Base-by-base conservation (phyloP, 192 early-diverging fungal genomes). In the Oehlia diaphana region DNA sequence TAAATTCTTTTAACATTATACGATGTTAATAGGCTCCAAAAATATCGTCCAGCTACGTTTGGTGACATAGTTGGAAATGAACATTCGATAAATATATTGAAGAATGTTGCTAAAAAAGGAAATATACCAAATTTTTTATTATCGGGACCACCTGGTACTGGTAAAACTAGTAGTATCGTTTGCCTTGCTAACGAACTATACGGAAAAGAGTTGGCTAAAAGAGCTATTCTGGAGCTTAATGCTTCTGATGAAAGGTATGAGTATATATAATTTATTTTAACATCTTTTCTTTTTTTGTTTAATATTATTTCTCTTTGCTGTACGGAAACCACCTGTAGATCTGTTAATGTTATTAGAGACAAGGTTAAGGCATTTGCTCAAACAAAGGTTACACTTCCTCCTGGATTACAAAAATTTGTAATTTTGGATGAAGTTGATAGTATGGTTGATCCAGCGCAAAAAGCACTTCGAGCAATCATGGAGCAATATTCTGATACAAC, bases 401-500 rank as follows among this genome's bases (percentile, higher is more conserved):
- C 94, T 21, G 95, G 95, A 72, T 82, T 92, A 62, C 93, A 94
- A 83, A 96, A 96, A 84, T 89, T 96, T 79, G 87, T 99, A 61
- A 98, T 99, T 83, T 85, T 99, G 73, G 98, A 99, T 83, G 98
- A 99, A 87, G 98, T 96, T n/a, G 98, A 99, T 83, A 97, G 95
- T 83, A 98, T 99, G 98, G 98, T 97, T 12, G 86, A 92, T 42
- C 95, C 93, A 28, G 98, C 98, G 9, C 98, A 99, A 81, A 97
- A 99, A 83, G 98, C 98, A 42, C 89, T 99, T 76, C 91, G 98
- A 76, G 91, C 97, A 63, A 99, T 96, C 0, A 99, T 99, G 97
- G 98, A 99, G 83, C 93, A 98, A 62, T 99, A 96, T 84, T 96
- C 96, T 19, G 89, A 89, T 71, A 98, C 96, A 2, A 99, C 98